Evolutionary conservation across 163 green algal species (phyloP).

Genomic region (Prototheca cutis): DNA sequence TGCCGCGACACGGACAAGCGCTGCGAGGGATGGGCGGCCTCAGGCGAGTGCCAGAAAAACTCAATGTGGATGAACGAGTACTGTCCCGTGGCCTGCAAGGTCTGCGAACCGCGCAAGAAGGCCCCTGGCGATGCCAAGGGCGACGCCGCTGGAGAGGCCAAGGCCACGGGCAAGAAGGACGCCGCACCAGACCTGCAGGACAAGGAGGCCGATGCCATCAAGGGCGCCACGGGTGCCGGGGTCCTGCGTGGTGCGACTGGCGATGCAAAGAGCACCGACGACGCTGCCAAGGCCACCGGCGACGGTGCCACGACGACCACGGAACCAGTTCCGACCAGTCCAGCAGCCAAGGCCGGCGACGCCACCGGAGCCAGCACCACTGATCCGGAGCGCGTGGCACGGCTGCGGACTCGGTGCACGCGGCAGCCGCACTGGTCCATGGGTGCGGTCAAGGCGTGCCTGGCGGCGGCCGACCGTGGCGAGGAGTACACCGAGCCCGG

Average conservation of each 20-base stretch:
- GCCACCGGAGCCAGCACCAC: not conserved
- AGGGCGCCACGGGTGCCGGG: not conserved
- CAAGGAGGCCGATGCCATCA: not conserved
- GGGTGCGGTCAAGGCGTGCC: not conserved
- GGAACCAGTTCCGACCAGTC: no score
- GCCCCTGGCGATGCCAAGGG: not conserved
- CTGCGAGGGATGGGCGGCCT: constrained; percentile 33
- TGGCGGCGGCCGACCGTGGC: not conserved
- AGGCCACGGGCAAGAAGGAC: not conserved
- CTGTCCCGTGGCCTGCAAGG: constrained; percentile 12
- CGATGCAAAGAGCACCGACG: not conserved
- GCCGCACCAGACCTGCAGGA: not conserved
- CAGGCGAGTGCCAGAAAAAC: constrained; percentile 50
- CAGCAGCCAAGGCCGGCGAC: not conserved
- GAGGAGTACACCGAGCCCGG: not conserved
- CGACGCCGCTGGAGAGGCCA: not conserved
- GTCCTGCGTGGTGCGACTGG: not conserved
- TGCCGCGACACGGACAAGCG: constrained; percentile 11
- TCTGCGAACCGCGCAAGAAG: constrained; percentile 7
- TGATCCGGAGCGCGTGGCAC: not conserved
- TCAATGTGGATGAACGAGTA: constrained; percentile 35
- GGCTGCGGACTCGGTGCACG: not conserved
- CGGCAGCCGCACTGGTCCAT: constrained; percentile 3
- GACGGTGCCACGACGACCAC: not conserved
- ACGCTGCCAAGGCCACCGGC: not conserved